Conservation (phyloP, 352 stramenopile genomes). For the Globisporangium camurandrum region DNA sequence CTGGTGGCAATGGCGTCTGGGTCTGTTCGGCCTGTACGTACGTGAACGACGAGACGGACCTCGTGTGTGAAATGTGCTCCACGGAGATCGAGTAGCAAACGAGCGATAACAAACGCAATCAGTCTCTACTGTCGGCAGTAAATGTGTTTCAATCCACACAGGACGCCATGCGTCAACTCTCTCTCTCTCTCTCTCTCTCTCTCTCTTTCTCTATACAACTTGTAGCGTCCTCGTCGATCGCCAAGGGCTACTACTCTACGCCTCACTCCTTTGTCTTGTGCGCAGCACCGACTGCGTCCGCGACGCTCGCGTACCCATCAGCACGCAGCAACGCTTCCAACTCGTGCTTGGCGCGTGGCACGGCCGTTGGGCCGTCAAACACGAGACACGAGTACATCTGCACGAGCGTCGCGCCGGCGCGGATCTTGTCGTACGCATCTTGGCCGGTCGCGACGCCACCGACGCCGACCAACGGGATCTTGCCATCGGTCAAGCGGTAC, state of each 20-base stretch:
- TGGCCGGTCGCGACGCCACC: conserved; percentile 87
- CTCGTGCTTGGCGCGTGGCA: conserved; percentile 86
- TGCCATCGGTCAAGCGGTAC: conserved; percentile 91
- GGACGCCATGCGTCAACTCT: background rate
- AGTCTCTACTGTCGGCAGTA: background rate
- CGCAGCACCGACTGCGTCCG: conserved; percentile 79
- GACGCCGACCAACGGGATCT: conserved; percentile 95
- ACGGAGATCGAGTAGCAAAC: conserved; percentile 25
- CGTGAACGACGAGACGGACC: conserved; percentile 57
- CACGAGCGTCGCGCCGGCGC: conserved; percentile 92
- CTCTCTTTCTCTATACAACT: background rate
- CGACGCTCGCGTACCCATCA: conserved; percentile 80
- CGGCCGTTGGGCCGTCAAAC: conserved; percentile 84
- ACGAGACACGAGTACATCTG: conserved; percentile 94
- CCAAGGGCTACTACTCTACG: background rate
- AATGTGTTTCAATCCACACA: too few species aligned
- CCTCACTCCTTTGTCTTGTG: conserved; percentile 54
- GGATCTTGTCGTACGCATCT: conserved; percentile 98
- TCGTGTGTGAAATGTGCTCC: conserved; percentile 64
- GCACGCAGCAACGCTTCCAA: conserved; percentile 67
- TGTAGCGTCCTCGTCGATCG: background rate
- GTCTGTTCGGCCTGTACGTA: conserved; percentile 67
- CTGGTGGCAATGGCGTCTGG: conserved; percentile 56
- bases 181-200: background rate
- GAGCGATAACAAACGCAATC: too few species aligned